Evolutionary conservation across 257 asterid species (phyloP).

Genomic region (Oldenlandia corymbosa): DNA sequence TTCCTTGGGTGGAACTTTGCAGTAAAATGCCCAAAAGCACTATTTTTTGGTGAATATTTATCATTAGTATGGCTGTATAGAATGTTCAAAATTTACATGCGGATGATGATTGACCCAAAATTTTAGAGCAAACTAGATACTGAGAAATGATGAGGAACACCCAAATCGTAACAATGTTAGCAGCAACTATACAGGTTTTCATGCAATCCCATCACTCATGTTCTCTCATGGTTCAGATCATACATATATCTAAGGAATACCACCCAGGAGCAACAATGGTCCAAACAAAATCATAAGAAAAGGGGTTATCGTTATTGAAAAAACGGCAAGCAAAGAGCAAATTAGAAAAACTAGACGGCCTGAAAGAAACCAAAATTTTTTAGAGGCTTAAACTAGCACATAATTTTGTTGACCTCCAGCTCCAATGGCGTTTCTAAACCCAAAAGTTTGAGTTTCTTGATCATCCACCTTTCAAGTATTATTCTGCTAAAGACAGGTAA

Average conservation of each 20-base stretch:
- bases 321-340: not conserved
- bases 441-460: not conserved
- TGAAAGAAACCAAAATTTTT: too few species aligned
- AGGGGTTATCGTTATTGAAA: not conserved
- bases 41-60: not conserved
- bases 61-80: not conserved
- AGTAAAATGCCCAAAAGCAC: not conserved
- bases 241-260: too few species aligned
- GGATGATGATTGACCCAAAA: not conserved
- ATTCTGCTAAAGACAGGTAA: not conserved
- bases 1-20: not conserved
- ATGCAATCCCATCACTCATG: not conserved
- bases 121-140: not conserved
- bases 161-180: not conserved
- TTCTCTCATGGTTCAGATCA: not conserved
- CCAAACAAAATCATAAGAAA: not conserved
- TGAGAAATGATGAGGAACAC: not conserved
- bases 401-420: not conserved
- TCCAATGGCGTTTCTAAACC: not conserved
- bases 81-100: not conserved
- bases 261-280: not conserved
- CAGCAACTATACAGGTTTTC: not conserved
- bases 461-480: not conserved
- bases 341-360: too few species aligned
- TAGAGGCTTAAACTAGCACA: not conserved